phyloP scores from a whole-genome alignment of 225 moss, liverwort and hornwort species.

The Antitrichia curtipendula region DNA sequence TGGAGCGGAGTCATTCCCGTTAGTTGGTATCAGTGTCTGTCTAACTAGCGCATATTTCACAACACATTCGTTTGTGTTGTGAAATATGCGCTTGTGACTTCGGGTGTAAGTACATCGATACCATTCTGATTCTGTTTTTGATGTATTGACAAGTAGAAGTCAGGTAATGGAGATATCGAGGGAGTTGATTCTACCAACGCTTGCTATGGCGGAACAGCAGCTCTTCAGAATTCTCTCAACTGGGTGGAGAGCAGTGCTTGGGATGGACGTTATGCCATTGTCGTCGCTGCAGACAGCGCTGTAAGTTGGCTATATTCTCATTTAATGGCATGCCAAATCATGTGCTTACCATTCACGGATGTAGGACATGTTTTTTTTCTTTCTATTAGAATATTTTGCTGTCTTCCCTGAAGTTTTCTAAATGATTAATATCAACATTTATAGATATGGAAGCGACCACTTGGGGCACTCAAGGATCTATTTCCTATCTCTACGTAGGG shows the following conservation, averaged over 20 bases:
- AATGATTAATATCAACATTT: neutral
- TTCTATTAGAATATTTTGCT: neutral
- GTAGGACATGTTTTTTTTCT: neutral
- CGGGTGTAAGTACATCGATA: neutral
- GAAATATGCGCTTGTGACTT: neutral
- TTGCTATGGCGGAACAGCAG: conserved; percentile 97
- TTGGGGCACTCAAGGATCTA: neutral
- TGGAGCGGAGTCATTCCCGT: neutral
- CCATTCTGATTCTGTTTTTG: neutral
- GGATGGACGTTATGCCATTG: conserved; percentile 92
- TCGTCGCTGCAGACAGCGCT: conserved; percentile 92
- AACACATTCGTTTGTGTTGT: neutral
- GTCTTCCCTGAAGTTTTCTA: neutral
- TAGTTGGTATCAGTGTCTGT: neutral
- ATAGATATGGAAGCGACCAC: neutral
- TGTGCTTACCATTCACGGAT: neutral
- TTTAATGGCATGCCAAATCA: neutral
- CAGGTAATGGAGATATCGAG: conserved; percentile 89
- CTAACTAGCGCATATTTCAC: no score
- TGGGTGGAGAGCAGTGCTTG: conserved; percentile 98
- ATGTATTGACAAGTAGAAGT: conserved; percentile 25
- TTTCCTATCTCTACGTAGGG: neutral
- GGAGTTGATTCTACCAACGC: conserved; percentile 99
- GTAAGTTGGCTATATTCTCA: neutral
- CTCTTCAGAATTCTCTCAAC: conserved; percentile 83